A percentile compares a stretch with the other conserved stretches of the same genome.
phyloP scores from a whole-genome alignment of 1,284 basidiomycete species.

The Vanrija humicola region DNA sequence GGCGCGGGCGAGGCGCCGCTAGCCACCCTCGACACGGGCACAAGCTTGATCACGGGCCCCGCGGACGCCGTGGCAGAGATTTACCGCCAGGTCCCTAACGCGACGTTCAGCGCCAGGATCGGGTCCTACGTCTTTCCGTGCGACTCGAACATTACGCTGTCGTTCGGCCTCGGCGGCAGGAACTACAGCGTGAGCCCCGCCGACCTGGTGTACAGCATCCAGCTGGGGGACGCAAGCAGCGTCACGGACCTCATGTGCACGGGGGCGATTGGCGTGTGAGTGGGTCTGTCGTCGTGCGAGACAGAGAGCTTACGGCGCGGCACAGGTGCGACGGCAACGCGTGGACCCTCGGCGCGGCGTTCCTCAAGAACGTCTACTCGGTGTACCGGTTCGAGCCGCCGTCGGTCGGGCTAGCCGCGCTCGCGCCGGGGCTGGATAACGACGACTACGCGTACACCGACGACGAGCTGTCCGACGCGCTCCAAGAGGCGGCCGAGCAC shows the following conservation, averaged over 20 bases:
- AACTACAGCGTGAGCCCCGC: conserved; percentile 1
- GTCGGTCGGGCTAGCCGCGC: conserved; percentile 49
- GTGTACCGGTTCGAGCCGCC: conserved; percentile 50
- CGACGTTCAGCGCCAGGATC: neutral
- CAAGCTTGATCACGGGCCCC: conserved; percentile 26
- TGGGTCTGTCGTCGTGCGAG: too few species aligned
- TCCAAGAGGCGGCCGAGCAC: too few species aligned
- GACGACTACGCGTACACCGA: neutral
- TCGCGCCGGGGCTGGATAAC: neutral
- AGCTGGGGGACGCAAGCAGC: neutral
- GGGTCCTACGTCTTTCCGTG: too few species aligned
- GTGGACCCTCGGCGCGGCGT: conserved; percentile 65
- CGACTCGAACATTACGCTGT: neutral
- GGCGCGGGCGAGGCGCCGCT: neutral
- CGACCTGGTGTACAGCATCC: conserved; percentile 2
- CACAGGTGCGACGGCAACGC: neutral
- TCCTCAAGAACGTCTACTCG: conserved; percentile 65
- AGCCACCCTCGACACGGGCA: conserved; percentile 22
- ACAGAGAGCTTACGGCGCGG: too few species aligned
- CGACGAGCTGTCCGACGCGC: too few species aligned
- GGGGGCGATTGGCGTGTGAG: too few species aligned
- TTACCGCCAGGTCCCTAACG: conserved; percentile 21
- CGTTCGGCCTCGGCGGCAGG: conserved; percentile 3
- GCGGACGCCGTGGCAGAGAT: conserved; percentile 14
- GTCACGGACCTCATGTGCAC: too few species aligned